Evolutionary conservation across 2,329 filamentous ascomycete species (phyloP), one percentile per base, ranked within the genome.

Genomic region (Aplosporella prunicola): DNA sequence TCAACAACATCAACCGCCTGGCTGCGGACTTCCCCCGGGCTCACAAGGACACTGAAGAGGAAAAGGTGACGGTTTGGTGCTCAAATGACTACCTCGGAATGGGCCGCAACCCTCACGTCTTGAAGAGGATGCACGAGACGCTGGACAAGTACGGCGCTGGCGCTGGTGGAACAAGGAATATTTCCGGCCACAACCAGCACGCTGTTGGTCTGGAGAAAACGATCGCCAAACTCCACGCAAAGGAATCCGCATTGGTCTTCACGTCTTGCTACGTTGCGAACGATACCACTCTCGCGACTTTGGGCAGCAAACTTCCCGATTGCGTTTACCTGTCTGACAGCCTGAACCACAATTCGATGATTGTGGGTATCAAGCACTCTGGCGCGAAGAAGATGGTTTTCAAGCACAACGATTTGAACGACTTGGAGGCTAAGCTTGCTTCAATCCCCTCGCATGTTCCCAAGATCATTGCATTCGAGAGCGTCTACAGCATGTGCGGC

Each of bases 1-100:
- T 98, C 72, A 98, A 98, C 74, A 98, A 98, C 71, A 98, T 98
- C 77, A 98, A 98, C 58, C 87, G 91, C 23, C 73, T 98, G 43
- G 91, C 91, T 48, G 85, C 91, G 66, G 86, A 96, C 47, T 98
- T 98, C 46, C 91, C 91, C 20, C 84, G 83, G 47, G 91, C 91
- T 30, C 91, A 98, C 62, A 93, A 93, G 72, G 74, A 83, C 11
- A 78, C 72, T 41, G 75, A 77, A 55, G 80, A 89, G 42, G 86
- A 95, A 48, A 78, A 78, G 36, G 91, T 98, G 41, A 94, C 89
- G 2, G 91, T 98, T 16, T 98, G 91, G 91, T 98, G 91, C 71
- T 93, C 89, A 57, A 98, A 98, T 56, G 91, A 98, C 61, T 98
- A 98, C 61, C 77, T 98, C 13, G 91, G 91, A 50, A 98, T 98